phyloP scores from a whole-genome alignment of 768 basidiomycete genomes.

The Suillus americanus region DNA sequence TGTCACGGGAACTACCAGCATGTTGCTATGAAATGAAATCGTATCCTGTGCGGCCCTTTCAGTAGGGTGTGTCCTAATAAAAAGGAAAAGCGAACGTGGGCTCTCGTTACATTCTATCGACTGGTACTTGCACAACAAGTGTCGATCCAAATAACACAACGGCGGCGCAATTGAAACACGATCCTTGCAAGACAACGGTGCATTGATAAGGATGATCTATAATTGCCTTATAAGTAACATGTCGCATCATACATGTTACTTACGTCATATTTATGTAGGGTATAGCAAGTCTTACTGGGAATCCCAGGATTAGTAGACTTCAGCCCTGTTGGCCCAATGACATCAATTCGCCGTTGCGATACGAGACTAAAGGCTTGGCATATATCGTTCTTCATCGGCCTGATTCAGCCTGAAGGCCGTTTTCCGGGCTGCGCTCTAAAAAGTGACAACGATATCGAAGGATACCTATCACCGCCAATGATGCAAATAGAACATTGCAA shows the following conservation, averaged over 20 bases:
- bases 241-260: neutral
- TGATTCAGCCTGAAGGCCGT: neutral
- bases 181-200: neutral
- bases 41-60: neutral
- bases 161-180: neutral
- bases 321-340: neutral
- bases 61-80: neutral
- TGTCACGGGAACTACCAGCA: neutral
- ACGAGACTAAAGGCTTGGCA: too few relatives aligned
- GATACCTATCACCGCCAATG: neutral
- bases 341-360: neutral
- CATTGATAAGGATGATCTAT: neutral
- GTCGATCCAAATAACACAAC: neutral
- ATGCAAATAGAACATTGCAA: neutral
- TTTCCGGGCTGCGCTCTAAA: neutral
- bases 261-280: neutral
- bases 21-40: neutral
- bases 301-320: too few relatives aligned
- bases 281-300: neutral
- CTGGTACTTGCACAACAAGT: neutral
- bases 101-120: neutral
- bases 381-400: neutral
- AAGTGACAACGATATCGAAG: neutral
- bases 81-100: neutral
- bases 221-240: neutral